A percentile compares a stretch with the other conserved stretches of the same genome.
Evolutionary conservation across 2,329 filamentous ascomycete species (phyloP).

Genomic region (Phyllachora maydis): DNA sequence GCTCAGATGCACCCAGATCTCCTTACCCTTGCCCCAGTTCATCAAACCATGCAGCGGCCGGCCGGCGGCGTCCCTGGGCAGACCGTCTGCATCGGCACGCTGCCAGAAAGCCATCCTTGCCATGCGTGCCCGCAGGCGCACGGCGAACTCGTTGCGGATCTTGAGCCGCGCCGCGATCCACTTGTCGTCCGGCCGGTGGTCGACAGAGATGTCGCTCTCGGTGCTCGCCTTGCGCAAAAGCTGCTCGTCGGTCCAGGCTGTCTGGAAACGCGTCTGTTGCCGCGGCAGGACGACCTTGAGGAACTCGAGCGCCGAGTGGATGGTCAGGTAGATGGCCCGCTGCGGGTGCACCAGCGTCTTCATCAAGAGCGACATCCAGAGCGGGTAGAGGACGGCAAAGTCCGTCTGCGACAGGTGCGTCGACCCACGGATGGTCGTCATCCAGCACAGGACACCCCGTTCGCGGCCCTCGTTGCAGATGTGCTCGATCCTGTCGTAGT

Average conservation of each 20-base stretch:
- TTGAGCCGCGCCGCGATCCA: conserved; percentile 35
- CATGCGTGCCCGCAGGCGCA: conserved; percentile 23
- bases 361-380: conserved; percentile 32
- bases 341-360: conserved; percentile 43
- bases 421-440: conserved; percentile 32
- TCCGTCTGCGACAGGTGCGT: conserved; percentile 47
- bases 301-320: conserved; percentile 42
- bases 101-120: conserved; percentile 19
- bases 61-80: conserved; percentile 15
- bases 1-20: conserved; percentile 13
- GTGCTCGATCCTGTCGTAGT: conserved; percentile 34
- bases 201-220: conserved; percentile 21
- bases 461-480: conserved; percentile 33
- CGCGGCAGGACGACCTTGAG: conserved; percentile 27
- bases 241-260: conserved; percentile 27
- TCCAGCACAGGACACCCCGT: conserved; percentile 23
- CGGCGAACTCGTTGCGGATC: conserved; percentile 34
- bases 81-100: conserved; percentile 10
- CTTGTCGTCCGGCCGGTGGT: conserved; percentile 33
- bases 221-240: conserved; percentile 20
- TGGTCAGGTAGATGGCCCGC: conserved; percentile 40
- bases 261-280: conserved; percentile 21
- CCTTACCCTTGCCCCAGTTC: conserved; percentile 9
- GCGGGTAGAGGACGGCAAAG: conserved; percentile 42
- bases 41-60: conserved; percentile 13